Conservation (phyloP, 768 basidiomycete species). For the Tricholoma saponaceum region DNA sequence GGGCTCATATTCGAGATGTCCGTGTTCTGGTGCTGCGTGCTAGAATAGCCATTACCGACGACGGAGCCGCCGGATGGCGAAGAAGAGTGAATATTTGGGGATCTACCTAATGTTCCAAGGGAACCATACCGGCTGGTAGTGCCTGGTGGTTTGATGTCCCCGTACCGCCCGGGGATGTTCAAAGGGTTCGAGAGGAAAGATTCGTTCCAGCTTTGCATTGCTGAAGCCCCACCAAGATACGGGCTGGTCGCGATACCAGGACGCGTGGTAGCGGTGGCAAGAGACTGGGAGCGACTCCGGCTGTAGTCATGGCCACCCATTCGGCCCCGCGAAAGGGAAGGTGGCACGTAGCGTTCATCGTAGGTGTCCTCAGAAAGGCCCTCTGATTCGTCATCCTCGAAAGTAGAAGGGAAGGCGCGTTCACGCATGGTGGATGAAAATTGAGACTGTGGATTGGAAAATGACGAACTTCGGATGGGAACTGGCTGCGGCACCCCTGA, state of each 20-base stretch:
- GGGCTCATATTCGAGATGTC: conserved; percentile 80
- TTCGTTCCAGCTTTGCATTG: conserved; percentile 60
- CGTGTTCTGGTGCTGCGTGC: conserved; percentile 27
- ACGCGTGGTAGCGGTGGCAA: conserved; percentile 55
- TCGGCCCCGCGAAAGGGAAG: conserved; percentile 52
- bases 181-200: conserved; percentile 53
- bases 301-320: conserved; percentile 58
- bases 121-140: conserved; percentile 59
- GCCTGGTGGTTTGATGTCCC: conserved; percentile 60
- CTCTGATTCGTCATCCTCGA: conserved; percentile 80
- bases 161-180: conserved; percentile 54
- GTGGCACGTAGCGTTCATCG: conserved; percentile 49
- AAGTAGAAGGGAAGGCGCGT: conserved; percentile 65
- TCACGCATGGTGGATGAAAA: conserved; percentile 68
- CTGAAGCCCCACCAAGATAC: conserved; percentile 30
- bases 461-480: conserved; percentile 66
- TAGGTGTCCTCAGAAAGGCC: conserved; percentile 51
- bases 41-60: conserved; percentile 43
- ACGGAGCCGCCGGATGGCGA: conserved; percentile 39
- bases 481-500: conserved; percentile 43
- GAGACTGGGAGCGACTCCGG: conserved; percentile 73
- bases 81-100: conserved; percentile 49
- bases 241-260: conserved; percentile 52
- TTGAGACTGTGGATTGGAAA: conserved; percentile 47
- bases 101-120: conserved; percentile 52